Conservation (phyloP, 2,329 filamentous ascomycete species). For the Fusarium verticillioides region DNA sequence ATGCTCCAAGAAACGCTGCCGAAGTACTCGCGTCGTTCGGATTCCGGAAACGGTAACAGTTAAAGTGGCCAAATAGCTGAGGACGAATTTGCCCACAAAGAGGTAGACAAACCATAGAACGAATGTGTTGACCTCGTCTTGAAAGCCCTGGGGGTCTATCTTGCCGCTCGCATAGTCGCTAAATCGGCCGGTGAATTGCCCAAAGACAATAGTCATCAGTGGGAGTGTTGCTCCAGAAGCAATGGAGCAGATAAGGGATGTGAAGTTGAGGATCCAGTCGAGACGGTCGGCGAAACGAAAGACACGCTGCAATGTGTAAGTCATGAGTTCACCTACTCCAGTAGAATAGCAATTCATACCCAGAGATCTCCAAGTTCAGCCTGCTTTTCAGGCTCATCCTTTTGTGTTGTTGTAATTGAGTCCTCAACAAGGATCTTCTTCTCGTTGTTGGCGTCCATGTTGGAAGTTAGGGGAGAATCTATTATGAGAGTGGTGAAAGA, state of each 20-base stretch:
- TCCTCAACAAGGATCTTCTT: constrained; percentile 14
- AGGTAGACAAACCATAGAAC: constrained; percentile 34
- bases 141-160: constrained; percentile 1
- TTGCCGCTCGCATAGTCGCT: constrained; percentile 22
- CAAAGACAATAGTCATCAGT: constrained; percentile 30
- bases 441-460: constrained; percentile 8
- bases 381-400: constrained; percentile 2
- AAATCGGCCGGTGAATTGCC: constrained; percentile 23
- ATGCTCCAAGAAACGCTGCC: constrained; percentile 17
- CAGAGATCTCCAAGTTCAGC: constrained; percentile 17
- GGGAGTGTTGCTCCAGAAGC: constrained; percentile 22
- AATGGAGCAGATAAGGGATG: constrained; percentile 16
- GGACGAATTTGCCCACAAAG: constrained; percentile 24
- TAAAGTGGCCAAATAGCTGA: constrained; percentile 18
- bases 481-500: background rate
- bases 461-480: background rate
- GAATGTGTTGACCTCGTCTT: constrained; percentile 14
- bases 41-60: constrained; percentile 20
- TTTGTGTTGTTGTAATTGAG: background rate
- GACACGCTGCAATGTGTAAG: constrained; percentile 13
- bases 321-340: accelerated
- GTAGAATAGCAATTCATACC: background rate
- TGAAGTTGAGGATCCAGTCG: constrained; percentile 27
- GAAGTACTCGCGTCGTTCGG: constrained; percentile 25
- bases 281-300: constrained; percentile 30